Base-by-base conservation (phyloP, 2,329 filamentous ascomycete genomes). In the Trichoderma koningiopsis region DNA sequence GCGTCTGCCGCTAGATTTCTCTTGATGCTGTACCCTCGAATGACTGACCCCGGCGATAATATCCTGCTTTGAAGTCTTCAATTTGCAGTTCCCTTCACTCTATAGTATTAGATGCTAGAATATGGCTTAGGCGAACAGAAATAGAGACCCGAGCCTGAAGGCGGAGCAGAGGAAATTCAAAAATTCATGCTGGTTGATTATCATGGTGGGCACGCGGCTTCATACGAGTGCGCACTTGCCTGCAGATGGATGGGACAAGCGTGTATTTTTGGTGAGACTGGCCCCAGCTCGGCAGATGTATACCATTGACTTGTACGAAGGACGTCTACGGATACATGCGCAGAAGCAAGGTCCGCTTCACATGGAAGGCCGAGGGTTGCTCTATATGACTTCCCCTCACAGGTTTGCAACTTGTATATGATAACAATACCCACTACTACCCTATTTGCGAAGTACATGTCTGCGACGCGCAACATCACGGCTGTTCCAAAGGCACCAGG, bases 291-390 rank as follows among this genome's bases (percentile, higher is more conserved):
- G 71, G 70, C 71, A 49, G 22, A 70, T 71, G 40, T 43, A 43
- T 43, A n/a, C 19, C 19, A n/a, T n/a, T 11, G 33, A 73, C 65
- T 7, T 43, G 62, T n/a, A 47, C 53, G 43, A 14, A 53, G 62
- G 8, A 47, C 53, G 33, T 35, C 33, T 14, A 35, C 37, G 33
- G 16, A 37, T 57, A 67, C 55, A 57, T 73, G 74, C 71, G 72
- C 70, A 71, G 72, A 72, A 72, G 74, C 56, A 75, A 70, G 73
- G 72, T 69, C 71, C 72, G 74, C 71, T 72, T 74, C 69, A 71
- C 70, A 72, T 72, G 70, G 70, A 71, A 74, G 70, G 71, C 73
- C 68, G 69, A 70, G 68, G 40, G 66, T 49, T 66, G 60, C 70
- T 72, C 64, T 55, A 53, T 71, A 49, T 71, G 47, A 24, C 19